These are phyloP conservation scores for Chaetomium sp. DNA, from an alignment of 2,329 filamentous ascomycete species.

Conservation along the genomic window DNA sequence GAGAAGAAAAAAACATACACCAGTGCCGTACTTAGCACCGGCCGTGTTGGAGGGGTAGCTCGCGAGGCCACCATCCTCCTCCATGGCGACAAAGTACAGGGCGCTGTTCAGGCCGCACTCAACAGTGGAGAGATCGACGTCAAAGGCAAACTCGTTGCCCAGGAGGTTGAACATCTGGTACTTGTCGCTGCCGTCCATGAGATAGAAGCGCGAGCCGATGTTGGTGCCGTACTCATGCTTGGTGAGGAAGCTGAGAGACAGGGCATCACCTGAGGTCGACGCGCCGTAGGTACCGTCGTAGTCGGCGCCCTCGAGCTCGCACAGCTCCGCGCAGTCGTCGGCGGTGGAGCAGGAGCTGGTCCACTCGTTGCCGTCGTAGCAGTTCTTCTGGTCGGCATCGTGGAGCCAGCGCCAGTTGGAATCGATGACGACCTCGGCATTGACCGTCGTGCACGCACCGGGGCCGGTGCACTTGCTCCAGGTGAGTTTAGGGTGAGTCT, in stretches of 20 bases:
- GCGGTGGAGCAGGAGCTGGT: slow-evolving; percentile 37
- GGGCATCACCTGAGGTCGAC: slow-evolving; percentile 42
- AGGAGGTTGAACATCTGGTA: slow-evolving; percentile 61
- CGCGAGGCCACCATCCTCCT: slow-evolving; percentile 47
- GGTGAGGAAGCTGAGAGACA: slow-evolving; percentile 53
- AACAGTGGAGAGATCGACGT: slow-evolving; percentile 62
- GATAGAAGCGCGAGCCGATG: slow-evolving; percentile 53
- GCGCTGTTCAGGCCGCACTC: slow-evolving; percentile 67
- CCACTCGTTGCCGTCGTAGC: slow-evolving; percentile 49
- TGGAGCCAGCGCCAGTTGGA: slow-evolving; percentile 59
- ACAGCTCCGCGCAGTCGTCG: slow-evolving; percentile 41
- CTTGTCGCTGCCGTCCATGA: slow-evolving; percentile 53
- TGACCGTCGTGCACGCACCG: slow-evolving; percentile 41
- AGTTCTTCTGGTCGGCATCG: slow-evolving; percentile 43
- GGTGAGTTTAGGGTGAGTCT: slow-evolving; percentile 47
- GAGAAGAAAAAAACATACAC: slow-evolving; percentile 23
- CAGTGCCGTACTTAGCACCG: slow-evolving; percentile 51
- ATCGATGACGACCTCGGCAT: slow-evolving; percentile 48
- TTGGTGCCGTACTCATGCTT: slow-evolving; percentile 41
- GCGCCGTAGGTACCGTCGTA: slow-evolving; percentile 49
- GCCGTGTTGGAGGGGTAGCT: slow-evolving; percentile 46
- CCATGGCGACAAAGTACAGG: slow-evolving; percentile 60
- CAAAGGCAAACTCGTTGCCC: slow-evolving; percentile 65
- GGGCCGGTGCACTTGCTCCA: slow-evolving; percentile 46
- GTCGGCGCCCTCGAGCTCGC: slow-evolving; percentile 48